Percentiles rank a stretch among this genome's conserved stretches.
These are phyloP conservation scores for Solanum clarkiae DNA, from an alignment of 257 asterid species.

Conservation along the genomic window DNA sequence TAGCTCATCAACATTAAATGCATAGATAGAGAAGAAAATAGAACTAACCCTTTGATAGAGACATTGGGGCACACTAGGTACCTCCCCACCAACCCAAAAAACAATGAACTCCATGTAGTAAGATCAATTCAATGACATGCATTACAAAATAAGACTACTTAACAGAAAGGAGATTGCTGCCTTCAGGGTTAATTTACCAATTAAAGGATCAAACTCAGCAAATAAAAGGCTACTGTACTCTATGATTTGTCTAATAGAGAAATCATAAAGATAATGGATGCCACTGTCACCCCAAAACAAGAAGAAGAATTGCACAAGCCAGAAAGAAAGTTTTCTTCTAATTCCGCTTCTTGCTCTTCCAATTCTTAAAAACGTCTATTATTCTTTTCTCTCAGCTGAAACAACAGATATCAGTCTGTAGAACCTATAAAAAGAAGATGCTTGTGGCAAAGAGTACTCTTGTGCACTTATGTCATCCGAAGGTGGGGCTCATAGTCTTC, in stretches of 20 bases:
- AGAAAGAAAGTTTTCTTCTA: background rate
- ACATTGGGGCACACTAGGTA: background rate
- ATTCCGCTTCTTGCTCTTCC: background rate
- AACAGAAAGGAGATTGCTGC: background rate
- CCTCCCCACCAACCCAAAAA: background rate
- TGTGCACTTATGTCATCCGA: background rate
- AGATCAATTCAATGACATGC: background rate
- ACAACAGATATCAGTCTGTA: background rate
- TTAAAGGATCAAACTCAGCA: background rate
- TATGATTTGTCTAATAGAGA: background rate
- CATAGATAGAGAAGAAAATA: background rate
- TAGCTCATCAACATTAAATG: background rate
- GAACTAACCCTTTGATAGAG: background rate
- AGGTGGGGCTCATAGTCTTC: background rate
- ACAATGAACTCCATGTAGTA: background rate
- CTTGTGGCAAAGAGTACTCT: background rate
- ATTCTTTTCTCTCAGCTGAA: background rate
- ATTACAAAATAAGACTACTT: background rate
- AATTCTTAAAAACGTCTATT: background rate
- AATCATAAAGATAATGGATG: background rate
- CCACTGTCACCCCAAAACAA: background rate
- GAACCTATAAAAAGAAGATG: background rate
- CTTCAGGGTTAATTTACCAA: background rate
- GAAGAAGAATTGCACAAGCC: background rate
- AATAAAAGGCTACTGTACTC: background rate